These are phyloP conservation scores for Magnusiomyces magnusii DNA, from an alignment of 1,139 yeast species.

Conservation along the genomic window DNA sequence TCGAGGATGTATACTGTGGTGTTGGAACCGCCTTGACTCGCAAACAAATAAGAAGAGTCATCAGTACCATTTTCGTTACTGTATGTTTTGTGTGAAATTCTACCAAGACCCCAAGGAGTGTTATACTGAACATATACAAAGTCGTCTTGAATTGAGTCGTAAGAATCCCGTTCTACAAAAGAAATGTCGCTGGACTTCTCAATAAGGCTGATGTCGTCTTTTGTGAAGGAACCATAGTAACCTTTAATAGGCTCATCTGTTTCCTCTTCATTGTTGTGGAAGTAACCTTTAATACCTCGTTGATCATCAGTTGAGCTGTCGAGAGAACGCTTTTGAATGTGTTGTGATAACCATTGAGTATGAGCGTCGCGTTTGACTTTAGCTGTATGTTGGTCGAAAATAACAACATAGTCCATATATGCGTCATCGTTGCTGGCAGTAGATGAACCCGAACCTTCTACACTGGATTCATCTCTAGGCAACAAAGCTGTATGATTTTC, in stretches of 20 bases:
- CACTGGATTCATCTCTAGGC: neutral
- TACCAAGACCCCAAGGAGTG: conserved; percentile 51
- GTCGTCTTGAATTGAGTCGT: conserved; percentile 18
- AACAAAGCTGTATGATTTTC: neutral
- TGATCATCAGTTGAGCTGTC: neutral
- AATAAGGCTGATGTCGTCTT: conserved; percentile 34
- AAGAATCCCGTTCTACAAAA: conserved; percentile 45
- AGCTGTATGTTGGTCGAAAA: conserved; percentile 9
- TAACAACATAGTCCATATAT: conserved; percentile 10
- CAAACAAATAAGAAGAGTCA: conserved; percentile 37
- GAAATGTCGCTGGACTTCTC: conserved; percentile 39
- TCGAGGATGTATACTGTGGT: conserved; percentile 50
- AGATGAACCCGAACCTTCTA: neutral
- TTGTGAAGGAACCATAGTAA: conserved; percentile 25
- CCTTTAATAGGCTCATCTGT: conserved; percentile 41
- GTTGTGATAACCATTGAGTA: conserved; percentile 15
- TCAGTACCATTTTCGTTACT: conserved; percentile 25
- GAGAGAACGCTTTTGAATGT: conserved; percentile 2
- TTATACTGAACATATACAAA: conserved; percentile 15
- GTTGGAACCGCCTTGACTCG: conserved; percentile 44
- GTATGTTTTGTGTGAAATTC: conserved; percentile 38
- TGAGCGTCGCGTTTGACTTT: conserved; percentile 15
- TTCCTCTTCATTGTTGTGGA: conserved; percentile 47
- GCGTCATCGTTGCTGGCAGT: neutral
- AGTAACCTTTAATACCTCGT: conserved; percentile 1